Base-by-base conservation (phyloP, 345 rosid species). In the Rhizophora apiculata region DNA sequence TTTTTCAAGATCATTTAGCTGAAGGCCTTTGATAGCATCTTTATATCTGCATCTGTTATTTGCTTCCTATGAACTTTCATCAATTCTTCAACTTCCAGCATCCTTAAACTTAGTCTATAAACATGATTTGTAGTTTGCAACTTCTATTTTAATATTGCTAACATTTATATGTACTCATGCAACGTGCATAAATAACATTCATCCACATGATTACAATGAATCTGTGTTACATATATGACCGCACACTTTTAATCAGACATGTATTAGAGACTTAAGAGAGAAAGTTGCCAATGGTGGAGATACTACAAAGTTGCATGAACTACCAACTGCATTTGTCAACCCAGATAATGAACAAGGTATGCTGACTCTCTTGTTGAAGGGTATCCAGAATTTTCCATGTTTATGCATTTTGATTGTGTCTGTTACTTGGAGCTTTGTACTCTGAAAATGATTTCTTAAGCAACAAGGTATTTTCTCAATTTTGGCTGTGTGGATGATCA, bases 281-380 rank as follows among this genome's bases (percentile, higher is more conserved):
- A 87, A 90, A 58, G 94, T 95, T 51, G 96, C 93, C 27, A 69
- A 70, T 2, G 97, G 99, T 78, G 89, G 88, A 73, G 96, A 92
- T 82, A 93, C 89, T 48, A 83, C 89, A 20, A 87, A 87, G 75
- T 76, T 88, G 73, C 88, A 80, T 68, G 92, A 86, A 71, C 69
- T 74, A 57, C 82, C 76, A 34, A 68, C 69, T 24, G 86, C 80
- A 46, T 56, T 69, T 61, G 71, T 66, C 72, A 68, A 1, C 75
- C 83, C 73, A 61, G 75, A 53, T 57, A 65, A 78, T 51, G 85
- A 85, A 52, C 86, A 81, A 78, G 93, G 98, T 89, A 84, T 63
- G 43, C 19, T 34, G 64, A 43, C 8, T 58, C 8, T 56, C 36
- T 56, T 53, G 37, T 54, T 20, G 20, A 60, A 24, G 8, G 22